These are phyloP conservation scores for Beauveria sp. DNA, from an alignment of 2,329 filamentous ascomycete species.

Conservation along the genomic window DNA sequence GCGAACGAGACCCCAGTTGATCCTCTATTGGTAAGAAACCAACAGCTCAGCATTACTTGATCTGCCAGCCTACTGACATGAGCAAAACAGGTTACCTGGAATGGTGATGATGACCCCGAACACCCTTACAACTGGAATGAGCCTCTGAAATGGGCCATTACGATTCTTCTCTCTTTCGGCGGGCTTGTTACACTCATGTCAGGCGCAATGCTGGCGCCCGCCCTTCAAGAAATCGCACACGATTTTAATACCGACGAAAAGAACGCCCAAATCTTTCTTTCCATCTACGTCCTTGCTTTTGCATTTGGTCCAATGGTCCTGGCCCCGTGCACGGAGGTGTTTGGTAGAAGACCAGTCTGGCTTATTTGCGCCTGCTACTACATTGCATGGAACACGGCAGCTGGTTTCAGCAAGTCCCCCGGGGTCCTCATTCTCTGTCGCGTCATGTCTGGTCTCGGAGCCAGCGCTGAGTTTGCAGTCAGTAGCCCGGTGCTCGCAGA, in stretches of 20 bases:
- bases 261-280: constrained; percentile 25
- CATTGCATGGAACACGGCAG: constrained; percentile 29
- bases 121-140: constrained; percentile 6
- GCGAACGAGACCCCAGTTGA: background rate
- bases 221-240: constrained; percentile 23
- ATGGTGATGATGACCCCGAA: constrained; percentile 38
- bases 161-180: constrained; percentile 24
- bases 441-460: constrained; percentile 19
- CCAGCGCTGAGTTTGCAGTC: constrained; percentile 24
- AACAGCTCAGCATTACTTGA: background rate
- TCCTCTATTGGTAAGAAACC: background rate
- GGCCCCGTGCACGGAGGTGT: constrained; percentile 27
- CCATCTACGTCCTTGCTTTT: constrained; percentile 28
- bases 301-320: constrained; percentile 27
- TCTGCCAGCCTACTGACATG: background rate
- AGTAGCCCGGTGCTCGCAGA: constrained; percentile 30
- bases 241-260: constrained; percentile 22
- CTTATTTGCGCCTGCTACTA: constrained; percentile 25
- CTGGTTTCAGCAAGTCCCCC: constrained; percentile 23
- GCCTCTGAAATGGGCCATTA: constrained; percentile 17
- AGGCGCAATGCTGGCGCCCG: constrained; percentile 29
- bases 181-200: constrained; percentile 30
- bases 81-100: constrained; percentile 32
- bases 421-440: constrained; percentile 25
- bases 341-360: constrained; percentile 28